phyloP scores from a whole-genome alignment of 2,329 filamentous ascomycete genomes.

The Beauveria australis region DNA sequence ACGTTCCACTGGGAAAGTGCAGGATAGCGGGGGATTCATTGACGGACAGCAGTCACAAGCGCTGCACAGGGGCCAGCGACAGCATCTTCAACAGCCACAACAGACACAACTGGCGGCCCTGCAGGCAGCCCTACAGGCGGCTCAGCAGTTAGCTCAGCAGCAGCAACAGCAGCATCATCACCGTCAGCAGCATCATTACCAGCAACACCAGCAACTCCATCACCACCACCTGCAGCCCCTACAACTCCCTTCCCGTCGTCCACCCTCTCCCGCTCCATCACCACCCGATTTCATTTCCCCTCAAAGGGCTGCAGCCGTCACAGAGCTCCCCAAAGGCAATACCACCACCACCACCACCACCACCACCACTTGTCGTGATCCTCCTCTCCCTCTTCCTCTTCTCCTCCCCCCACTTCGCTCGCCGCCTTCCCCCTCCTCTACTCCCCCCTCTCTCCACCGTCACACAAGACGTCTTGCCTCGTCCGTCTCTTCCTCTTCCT shows the following conservation, averaged over 20 bases:
- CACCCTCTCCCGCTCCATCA: neutral
- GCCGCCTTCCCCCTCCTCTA: neutral
- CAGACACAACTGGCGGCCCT: too few species aligned
- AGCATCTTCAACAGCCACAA: too few species aligned
- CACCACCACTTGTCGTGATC: neutral
- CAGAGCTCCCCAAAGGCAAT: neutral
- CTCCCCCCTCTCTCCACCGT: slow-evolving; percentile 5
- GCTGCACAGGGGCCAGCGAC: neutral
- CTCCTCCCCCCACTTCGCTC: neutral
- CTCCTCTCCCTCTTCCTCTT: neutral
- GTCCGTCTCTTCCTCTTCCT: slow-evolving; percentile 10
- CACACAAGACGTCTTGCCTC: slow-evolving; percentile 11
- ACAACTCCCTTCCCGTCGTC: neutral
- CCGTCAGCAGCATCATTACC: neutral
- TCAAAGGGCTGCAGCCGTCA: too few species aligned
- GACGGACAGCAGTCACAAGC: neutral
- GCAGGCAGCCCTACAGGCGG: too few species aligned
- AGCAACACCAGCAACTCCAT: neutral
- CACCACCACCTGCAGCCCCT: neutral
- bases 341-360: neutral
- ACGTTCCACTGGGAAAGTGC: neutral
- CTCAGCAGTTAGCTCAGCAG: neutral
- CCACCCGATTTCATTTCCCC: neutral
- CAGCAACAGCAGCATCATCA: neutral
- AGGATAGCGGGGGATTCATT: neutral